Percentiles rank a stretch among this genome's conserved stretches.
Evolutionary conservation across 192 early-diverging fungal genomes (phyloP).

Genomic region (Podila epigama): DNA sequence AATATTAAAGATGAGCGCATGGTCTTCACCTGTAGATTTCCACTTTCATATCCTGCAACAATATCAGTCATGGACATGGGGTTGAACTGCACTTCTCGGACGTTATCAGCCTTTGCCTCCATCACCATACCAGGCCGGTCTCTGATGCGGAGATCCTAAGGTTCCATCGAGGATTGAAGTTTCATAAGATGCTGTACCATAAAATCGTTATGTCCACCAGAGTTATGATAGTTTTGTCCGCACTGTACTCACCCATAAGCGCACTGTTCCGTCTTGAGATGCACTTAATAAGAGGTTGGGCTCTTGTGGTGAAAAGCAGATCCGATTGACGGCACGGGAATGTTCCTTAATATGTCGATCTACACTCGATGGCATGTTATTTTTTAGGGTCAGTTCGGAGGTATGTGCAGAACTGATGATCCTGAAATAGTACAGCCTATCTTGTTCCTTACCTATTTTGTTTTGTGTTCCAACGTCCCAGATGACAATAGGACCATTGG

Average conservation of each 20-base stretch:
- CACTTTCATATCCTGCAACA: conserved; percentile 84
- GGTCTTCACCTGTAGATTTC: conserved; percentile 67
- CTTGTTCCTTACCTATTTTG: conserved; percentile 22
- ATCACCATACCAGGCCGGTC: conserved; percentile 61
- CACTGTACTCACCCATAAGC: conserved; percentile 69
- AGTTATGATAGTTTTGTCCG: too few species aligned
- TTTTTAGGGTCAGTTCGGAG: background rate
- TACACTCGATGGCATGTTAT: conserved; percentile 16
- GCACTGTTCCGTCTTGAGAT: conserved; percentile 76
- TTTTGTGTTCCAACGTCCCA: conserved; percentile 68
- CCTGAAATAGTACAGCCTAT: too few species aligned
- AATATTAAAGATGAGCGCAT: background rate
- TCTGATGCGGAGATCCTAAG: conserved; percentile 71
- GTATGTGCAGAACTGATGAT: background rate
- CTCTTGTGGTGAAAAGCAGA: conserved; percentile 79
- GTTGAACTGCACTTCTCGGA: conserved; percentile 83
- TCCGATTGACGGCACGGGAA: conserved; percentile 75
- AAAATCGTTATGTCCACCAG: too few species aligned
- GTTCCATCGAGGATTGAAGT: too few species aligned
- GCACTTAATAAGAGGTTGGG: conserved; percentile 74
- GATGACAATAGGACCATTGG: conserved; percentile 74
- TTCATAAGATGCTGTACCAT: too few species aligned
- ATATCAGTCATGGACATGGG: conserved; percentile 67
- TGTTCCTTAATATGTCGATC: conserved; percentile 76
- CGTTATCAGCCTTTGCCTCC: conserved; percentile 78